A percentile compares a stretch with the other conserved stretches of the same genome.
phyloP scores from a whole-genome alignment of 441 rosid species.

The Breynia disticha region DNA sequence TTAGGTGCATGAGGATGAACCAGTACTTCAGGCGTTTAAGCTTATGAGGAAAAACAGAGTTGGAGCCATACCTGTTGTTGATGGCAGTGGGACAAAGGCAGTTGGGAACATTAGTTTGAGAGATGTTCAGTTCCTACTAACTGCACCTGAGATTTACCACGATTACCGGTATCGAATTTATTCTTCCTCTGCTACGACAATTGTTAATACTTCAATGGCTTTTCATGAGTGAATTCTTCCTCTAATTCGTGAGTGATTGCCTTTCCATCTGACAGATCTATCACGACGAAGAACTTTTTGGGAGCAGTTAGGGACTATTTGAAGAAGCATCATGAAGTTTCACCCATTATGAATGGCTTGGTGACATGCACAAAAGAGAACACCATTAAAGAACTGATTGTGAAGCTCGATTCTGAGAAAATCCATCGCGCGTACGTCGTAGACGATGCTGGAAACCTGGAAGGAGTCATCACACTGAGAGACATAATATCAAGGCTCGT shows the following conservation, averaged over 20 bases:
- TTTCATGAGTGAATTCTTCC: too few relatives aligned
- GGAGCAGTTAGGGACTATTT: constrained; percentile 55
- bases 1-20: constrained; percentile 79
- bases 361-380: constrained; percentile 54
- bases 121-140: constrained; percentile 83
- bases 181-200: constrained; percentile 1
- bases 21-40: constrained; percentile 96
- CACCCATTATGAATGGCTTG: constrained; percentile 52
- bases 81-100: constrained; percentile 43
- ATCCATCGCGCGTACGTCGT: constrained; percentile 74
- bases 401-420: constrained; percentile 55
- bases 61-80: constrained; percentile 82
- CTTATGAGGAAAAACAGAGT: constrained; percentile 71
- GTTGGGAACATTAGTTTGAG: constrained; percentile 82
- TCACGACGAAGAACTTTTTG: constrained; percentile 79
- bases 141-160: constrained; percentile 83
- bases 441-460: constrained; percentile 67
- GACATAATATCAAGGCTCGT: constrained; percentile 90
- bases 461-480: constrained; percentile 83
- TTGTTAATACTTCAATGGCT: constrained; percentile 1
- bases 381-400: constrained; percentile 65
- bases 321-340: constrained; percentile 41
- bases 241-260: too few relatives aligned
- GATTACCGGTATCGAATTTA: constrained; percentile 51
- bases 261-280: constrained; percentile 37